phyloP scores from a whole-genome alignment of 139 green algal genomes.

The Deuterostichococcus epilithicus region DNA sequence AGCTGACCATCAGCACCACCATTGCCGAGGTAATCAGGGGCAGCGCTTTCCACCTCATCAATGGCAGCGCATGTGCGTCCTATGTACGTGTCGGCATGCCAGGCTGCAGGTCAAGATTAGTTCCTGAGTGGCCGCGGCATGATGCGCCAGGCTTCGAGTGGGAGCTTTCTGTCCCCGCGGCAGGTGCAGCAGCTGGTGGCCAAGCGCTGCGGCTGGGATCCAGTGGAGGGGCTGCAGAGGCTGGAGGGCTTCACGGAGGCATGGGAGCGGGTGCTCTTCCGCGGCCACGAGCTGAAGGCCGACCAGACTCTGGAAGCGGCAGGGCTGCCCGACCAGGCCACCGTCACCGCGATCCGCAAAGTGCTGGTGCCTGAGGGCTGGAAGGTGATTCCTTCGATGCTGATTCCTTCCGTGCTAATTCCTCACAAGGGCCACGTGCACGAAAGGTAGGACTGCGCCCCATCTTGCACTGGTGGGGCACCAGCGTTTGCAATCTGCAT shows the following conservation, averaged over 20 bases:
- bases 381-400: too few relatives aligned
- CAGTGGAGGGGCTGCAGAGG: slow-evolving; percentile 22
- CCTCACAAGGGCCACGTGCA: too few relatives aligned
- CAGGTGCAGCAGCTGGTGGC: neutral
- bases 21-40: neutral
- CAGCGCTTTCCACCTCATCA: too few relatives aligned
- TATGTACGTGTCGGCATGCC: too few relatives aligned
- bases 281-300: slow-evolving; percentile 25
- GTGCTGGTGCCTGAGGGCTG: slow-evolving; percentile 30
- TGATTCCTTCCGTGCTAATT: too few relatives aligned
- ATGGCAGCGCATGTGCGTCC: too few relatives aligned
- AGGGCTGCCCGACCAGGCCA: slow-evolving; percentile 14
- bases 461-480: too few relatives aligned
- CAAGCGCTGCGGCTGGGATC: slow-evolving; percentile 15
- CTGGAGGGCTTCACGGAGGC: slow-evolving; percentile 38
- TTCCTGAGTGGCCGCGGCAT: too few relatives aligned
- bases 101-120: too few relatives aligned
- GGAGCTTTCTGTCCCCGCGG: too few relatives aligned
- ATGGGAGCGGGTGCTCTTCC: slow-evolving; percentile 37
- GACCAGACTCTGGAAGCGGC: slow-evolving; percentile 15
- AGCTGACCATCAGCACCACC: neutral
- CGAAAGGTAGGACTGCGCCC: too few relatives aligned
- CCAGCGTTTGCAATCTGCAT: neutral
- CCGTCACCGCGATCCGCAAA: slow-evolving; percentile 23
- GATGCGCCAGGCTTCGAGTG: too few relatives aligned